These are phyloP conservation scores for Coniella vitis DNA, from an alignment of 2,329 filamentous ascomycete genomes.

Conservation along the genomic window DNA sequence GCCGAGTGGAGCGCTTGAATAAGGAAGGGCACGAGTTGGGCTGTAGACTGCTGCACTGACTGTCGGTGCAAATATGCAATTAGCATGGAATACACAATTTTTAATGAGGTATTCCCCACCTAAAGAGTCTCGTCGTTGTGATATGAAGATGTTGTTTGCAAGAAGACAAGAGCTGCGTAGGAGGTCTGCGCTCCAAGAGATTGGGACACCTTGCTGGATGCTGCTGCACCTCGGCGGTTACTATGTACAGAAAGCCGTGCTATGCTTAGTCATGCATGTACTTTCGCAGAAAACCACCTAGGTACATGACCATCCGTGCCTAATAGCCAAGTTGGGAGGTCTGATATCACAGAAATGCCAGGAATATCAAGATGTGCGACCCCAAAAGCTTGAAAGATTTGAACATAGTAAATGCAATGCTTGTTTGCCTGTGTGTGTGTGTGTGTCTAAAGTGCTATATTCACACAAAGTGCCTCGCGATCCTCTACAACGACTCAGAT, in stretches of 20 bases:
- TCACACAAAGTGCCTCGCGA: constrained; percentile 32
- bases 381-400: too few relatives aligned
- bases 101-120: too few relatives aligned
- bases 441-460: constrained; percentile 36
- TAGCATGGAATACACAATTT: not conserved
- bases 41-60: not conserved
- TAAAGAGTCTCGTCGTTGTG: too few relatives aligned
- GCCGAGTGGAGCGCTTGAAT: not conserved
- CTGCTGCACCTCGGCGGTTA: not conserved
- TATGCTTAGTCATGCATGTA: too few relatives aligned
- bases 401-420: constrained; percentile 13
- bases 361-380: too few relatives aligned
- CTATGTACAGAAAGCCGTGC: not conserved
- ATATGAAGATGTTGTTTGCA: too few relatives aligned
- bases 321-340: too few relatives aligned
- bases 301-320: too few relatives aligned
- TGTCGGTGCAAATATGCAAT: not conserved
- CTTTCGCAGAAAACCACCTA: too few relatives aligned
- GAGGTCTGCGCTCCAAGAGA: too few relatives aligned
- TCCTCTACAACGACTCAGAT: constrained; percentile 32
- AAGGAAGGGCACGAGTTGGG: not conserved
- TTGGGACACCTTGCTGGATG: too few relatives aligned
- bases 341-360: too few relatives aligned
- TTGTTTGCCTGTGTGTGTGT: constrained; percentile 21
- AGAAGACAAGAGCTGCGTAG: not conserved